phyloP scores from a whole-genome alignment of 208 protist genomes.

The Herpetomonas tarakana region DNA sequence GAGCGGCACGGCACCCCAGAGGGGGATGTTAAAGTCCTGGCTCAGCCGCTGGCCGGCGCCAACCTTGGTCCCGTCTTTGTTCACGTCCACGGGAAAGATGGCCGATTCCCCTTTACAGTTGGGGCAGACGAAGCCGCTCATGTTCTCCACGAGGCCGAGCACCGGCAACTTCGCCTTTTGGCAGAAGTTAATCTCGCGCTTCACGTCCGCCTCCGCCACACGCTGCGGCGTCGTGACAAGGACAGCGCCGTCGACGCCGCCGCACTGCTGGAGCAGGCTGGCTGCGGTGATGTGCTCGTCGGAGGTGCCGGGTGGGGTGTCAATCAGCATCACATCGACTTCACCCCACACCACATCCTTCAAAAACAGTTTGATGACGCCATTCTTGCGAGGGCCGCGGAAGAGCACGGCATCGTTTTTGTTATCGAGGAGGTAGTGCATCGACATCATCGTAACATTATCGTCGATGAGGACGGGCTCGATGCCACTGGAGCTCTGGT shows the following conservation, averaged over 20 bases:
- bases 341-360: conserved; percentile 98
- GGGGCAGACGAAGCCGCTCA: conserved; percentile 97
- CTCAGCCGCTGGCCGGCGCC: conserved; percentile 78
- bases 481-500: conserved; percentile 91
- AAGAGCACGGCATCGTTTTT: conserved; percentile 98
- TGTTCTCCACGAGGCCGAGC: conserved; percentile 99
- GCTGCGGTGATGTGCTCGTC: conserved; percentile 99
- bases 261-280: conserved; percentile 88
- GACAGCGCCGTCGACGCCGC: conserved; percentile 87
- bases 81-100: conserved; percentile 84
- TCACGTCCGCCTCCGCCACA: conserved; percentile 97
- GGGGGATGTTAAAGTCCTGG: conserved; percentile 74
- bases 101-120: conserved; percentile 90
- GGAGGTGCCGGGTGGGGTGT: conserved; percentile 99
- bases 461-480: conserved; percentile 95
- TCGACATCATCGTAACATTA: conserved; percentile 97
- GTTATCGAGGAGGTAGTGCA: conserved; percentile 97
- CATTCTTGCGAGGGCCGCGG: conserved; percentile 97
- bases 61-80: conserved; percentile 22
- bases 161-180: conserved; percentile 95
- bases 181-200: conserved; percentile 98
- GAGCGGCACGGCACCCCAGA: conserved; percentile 86
- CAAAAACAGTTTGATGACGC: conserved; percentile 99
- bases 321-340: conserved; percentile 98
- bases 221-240: conserved; percentile 98